Percentiles rank a stretch among this genome's conserved stretches.
Conservation (phyloP, 2,329 filamentous ascomycete species). For the Hymenotorrendiella dingleyae region DNA sequence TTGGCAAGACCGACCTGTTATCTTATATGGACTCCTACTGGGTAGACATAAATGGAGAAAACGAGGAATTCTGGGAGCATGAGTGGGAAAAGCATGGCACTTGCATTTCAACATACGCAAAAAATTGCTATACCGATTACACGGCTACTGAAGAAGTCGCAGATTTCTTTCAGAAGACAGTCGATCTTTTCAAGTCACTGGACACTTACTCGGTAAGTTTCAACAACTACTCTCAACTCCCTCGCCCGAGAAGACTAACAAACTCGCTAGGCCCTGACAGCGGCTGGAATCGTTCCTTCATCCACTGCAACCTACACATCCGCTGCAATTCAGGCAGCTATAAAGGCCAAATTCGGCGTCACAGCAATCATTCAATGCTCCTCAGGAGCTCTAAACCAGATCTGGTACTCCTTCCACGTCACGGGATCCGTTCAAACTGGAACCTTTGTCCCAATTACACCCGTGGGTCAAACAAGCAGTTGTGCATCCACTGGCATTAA, state of each 20-base stretch:
- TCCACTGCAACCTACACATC: conserved; percentile 37
- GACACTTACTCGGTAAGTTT: conserved; percentile 52
- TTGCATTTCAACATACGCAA: conserved; percentile 63
- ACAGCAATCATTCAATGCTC: conserved; percentile 40
- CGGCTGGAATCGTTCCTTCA: conserved; percentile 53
- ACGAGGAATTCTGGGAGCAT: conserved; percentile 65
- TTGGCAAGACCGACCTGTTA: conserved; percentile 50
- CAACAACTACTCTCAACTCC: not conserved
- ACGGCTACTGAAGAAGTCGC: conserved; percentile 14
- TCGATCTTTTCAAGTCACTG: conserved; percentile 59
- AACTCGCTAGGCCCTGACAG: conserved; percentile 43
- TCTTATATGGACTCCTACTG: conserved; percentile 56
- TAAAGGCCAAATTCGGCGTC: conserved; percentile 40
- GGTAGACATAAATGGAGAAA: conserved; percentile 61
- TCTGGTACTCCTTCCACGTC: conserved; percentile 49
- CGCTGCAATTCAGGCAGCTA: conserved; percentile 35
- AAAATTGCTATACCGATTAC: conserved; percentile 51
- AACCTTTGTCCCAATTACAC: conserved; percentile 37
- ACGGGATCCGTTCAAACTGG: conserved; percentile 46
- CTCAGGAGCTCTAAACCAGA: conserved; percentile 42
- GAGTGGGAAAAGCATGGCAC: conserved; percentile 72
- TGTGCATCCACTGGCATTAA: conserved; percentile 58
- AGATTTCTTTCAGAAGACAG: conserved; percentile 62
- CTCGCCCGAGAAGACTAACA: conserved; percentile 13
- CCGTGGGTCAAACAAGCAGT: conserved; percentile 36